phyloP scores from a whole-genome alignment of 2,329 filamentous ascomycete species.

The Sphaerulina populicola region DNA sequence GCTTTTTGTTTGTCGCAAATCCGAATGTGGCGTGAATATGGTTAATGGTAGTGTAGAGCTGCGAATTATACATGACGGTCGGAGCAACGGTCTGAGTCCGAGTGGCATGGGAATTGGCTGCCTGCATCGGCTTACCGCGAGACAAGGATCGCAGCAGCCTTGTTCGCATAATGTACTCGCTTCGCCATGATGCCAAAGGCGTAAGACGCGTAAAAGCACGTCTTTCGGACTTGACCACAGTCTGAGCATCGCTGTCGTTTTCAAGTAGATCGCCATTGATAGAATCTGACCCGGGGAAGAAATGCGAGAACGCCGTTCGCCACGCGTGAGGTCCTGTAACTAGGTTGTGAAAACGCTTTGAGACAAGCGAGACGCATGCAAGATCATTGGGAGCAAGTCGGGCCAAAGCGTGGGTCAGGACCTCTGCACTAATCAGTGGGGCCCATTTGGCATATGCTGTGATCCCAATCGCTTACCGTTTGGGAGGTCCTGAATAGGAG shows the following conservation, averaged over 20 bases:
- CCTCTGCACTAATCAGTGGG: slow-evolving; percentile 52
- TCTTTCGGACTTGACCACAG: slow-evolving; percentile 58
- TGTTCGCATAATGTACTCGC: slow-evolving; percentile 85
- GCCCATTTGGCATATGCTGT: slow-evolving; percentile 2
- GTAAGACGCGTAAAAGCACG: slow-evolving; percentile 78
- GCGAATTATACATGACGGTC: slow-evolving; percentile 77
- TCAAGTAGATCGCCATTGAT: slow-evolving; percentile 36
- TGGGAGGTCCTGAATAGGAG: slow-evolving; percentile 56
- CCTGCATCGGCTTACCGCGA: slow-evolving; percentile 66
- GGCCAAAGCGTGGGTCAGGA: slow-evolving; percentile 82
- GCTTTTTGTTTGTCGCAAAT: slow-evolving; percentile 57
- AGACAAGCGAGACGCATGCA: slow-evolving; percentile 73
- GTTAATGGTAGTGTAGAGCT: slow-evolving; percentile 69
- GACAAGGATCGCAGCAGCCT: slow-evolving; percentile 71
- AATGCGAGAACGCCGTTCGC: slow-evolving; percentile 84
- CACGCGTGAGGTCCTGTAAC: slow-evolving; percentile 89
- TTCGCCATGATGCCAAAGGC: slow-evolving; percentile 82
- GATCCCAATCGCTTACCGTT: slow-evolving; percentile 56
- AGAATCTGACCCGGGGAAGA: slow-evolving; percentile 69
- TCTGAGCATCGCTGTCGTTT: slow-evolving; percentile 45
- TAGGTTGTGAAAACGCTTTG: slow-evolving; percentile 73
- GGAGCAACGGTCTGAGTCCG: slow-evolving; percentile 60
- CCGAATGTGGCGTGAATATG: slow-evolving; percentile 72
- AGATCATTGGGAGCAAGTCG: slow-evolving; percentile 81
- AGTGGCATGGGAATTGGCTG: slow-evolving; percentile 46